phyloP scores from a whole-genome alignment of 495 filamentous ascomycete species.

The Poronia punctata region DNA sequence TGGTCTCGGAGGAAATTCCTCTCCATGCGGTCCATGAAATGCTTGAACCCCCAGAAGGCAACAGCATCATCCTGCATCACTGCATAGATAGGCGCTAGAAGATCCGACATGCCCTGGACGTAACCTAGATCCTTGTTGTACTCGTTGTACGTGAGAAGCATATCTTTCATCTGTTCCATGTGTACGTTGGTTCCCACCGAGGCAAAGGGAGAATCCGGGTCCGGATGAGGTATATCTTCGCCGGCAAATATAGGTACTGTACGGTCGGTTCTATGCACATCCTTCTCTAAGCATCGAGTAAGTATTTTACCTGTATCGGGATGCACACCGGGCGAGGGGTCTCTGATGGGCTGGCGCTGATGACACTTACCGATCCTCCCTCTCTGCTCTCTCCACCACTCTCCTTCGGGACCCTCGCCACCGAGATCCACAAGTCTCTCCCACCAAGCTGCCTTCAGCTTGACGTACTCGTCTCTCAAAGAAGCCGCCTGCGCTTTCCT shows the following conservation, averaged over 20 bases:
- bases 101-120: constrained; percentile 97
- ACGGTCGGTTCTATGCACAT: constrained; percentile 94
- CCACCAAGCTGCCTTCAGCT: constrained; percentile 94
- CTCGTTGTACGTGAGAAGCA: constrained; percentile 97
- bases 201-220: constrained; percentile 92
- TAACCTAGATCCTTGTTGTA: constrained; percentile 91
- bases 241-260: constrained; percentile 88
- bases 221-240: constrained; percentile 96
- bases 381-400: constrained; percentile 95
- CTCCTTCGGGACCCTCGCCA: constrained; percentile 66
- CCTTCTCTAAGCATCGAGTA: constrained; percentile 68
- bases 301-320: too few species aligned
- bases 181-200: constrained; percentile 91
- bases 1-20: constrained; percentile 96
- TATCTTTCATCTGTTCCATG: constrained; percentile 97
- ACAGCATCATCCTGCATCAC: constrained; percentile 95
- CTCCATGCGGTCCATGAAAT: constrained; percentile 96
- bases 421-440: constrained; percentile 80
- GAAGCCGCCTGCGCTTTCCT: constrained; percentile 73
- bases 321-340: too few species aligned
- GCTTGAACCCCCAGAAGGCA: constrained; percentile 94
- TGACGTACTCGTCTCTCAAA: constrained; percentile 85
- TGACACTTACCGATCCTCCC: constrained; percentile 73
- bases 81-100: constrained; percentile 91
- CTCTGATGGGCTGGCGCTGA: too few species aligned